A percentile compares a stretch with the other conserved stretches of the same genome.
Conservation (phyloP, 2,329 filamentous ascomycete genomes). For the Stagonosporopsis cucurbitacearum region DNA sequence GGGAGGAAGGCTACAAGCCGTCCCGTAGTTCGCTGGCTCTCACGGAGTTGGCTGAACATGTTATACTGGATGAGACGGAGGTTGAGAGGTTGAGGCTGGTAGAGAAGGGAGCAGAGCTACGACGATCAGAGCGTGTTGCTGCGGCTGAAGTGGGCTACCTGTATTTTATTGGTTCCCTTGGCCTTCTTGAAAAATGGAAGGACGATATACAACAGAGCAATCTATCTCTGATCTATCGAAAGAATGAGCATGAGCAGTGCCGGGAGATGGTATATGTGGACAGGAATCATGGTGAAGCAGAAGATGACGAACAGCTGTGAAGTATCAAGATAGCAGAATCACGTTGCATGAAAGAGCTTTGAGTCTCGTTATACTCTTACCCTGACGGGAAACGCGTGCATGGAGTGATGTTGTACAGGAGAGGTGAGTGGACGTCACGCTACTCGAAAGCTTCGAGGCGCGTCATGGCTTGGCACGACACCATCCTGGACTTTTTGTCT, state of each 20-base stretch:
- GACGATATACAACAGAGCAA: conserved; percentile 28
- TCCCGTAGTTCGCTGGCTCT: conserved; percentile 32
- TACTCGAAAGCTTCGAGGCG: conserved; percentile 3
- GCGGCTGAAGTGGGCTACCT: conserved; percentile 37
- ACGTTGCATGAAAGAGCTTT: no score
- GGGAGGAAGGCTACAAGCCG: conserved; percentile 23
- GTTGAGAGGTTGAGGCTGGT: conserved; percentile 13
- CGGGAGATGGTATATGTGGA: background rate
- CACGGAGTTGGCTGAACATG: conserved; percentile 25
- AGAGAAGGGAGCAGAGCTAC: conserved; percentile 22
- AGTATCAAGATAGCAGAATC: no score
- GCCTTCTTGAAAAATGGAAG: conserved; percentile 21
- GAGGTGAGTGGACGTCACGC: background rate
- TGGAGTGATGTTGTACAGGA: background rate
- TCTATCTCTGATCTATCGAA: conserved; percentile 23
- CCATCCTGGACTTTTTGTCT: conserved; percentile 13
- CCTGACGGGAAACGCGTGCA: no score
- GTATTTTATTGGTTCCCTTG: conserved; percentile 31
- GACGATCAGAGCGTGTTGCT: conserved; percentile 18
- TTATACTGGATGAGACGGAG: conserved; percentile 19
- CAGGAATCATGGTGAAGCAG: background rate
- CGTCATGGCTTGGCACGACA: conserved; percentile 20
- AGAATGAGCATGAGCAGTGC: background rate
- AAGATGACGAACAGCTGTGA: background rate
- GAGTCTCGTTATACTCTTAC: no score